phyloP scores from a whole-genome alignment of 2,329 filamentous ascomycete species.

The Furcasterigmium furcatum region DNA sequence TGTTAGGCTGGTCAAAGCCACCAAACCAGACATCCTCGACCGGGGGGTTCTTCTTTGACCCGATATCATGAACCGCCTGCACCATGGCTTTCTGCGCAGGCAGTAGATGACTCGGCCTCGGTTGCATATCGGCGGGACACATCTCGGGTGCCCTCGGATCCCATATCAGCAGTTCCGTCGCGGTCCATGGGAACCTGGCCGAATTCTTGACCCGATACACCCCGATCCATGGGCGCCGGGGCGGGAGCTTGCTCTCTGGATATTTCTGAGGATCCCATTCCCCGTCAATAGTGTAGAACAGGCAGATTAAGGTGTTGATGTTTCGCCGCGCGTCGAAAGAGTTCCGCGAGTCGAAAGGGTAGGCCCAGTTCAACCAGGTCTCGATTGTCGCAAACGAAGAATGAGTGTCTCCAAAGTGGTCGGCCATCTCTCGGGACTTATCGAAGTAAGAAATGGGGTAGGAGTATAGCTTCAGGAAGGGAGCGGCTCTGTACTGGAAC shows the following conservation, averaged over 20 bases:
- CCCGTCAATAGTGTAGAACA: slow-evolving; percentile 47
- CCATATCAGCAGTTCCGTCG: slow-evolving; percentile 53
- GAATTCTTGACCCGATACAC: slow-evolving; percentile 41
- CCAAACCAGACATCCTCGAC: slow-evolving; percentile 45
- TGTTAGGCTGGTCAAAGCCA: slow-evolving; percentile 21
- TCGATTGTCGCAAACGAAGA: slow-evolving; percentile 23
- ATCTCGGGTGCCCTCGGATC: slow-evolving; percentile 32
- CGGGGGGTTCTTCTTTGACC: slow-evolving; percentile 22
- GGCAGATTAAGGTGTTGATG: slow-evolving; percentile 34
- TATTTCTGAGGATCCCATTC: slow-evolving; percentile 25
- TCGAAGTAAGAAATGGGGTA: slow-evolving; percentile 39
- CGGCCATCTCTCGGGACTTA: slow-evolving; percentile 27
- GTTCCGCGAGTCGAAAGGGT: no score
- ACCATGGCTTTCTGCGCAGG: slow-evolving; percentile 44
- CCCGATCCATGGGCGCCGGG: slow-evolving; percentile 48
- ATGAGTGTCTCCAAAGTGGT: slow-evolving; percentile 22
- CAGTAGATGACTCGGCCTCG: slow-evolving; percentile 32
- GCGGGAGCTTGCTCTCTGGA: slow-evolving; percentile 12
- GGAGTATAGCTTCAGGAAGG: slow-evolving; percentile 27
- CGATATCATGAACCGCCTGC: slow-evolving; percentile 25
- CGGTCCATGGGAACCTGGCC: slow-evolving; percentile 22
- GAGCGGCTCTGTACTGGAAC: background rate
- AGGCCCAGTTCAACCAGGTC: slow-evolving; percentile 29
- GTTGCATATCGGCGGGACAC: slow-evolving; percentile 10
- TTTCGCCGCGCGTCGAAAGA: no score